Evolutionary conservation across 306 rosid genomes (phyloP).

Genomic region (barrel medic (Medicago truncatula)): MtrunA17r5.0-ANR NC_053044.1:37152501-37153000

Average conservation of each 20-base stretch:
- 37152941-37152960: constrained; percentile 46
- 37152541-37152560: no score
- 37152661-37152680: background rate
- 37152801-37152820: constrained; percentile 59
- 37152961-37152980: constrained; percentile 57
- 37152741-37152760: constrained; percentile 39
- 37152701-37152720: constrained; percentile 53
- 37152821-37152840: constrained; percentile 52
- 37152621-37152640: background rate
- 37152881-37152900: constrained; percentile 41
- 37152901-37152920: constrained; percentile 44
- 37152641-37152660: background rate
- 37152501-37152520: no score
- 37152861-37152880: constrained; percentile 30
- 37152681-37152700: background rate
- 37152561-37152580: background rate
- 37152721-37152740: constrained; percentile 35
- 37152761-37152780: constrained; percentile 36
- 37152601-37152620: background rate
- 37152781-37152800: constrained; percentile 76
- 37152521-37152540: background rate
- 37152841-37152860: constrained; percentile 34
- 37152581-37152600: background rate
- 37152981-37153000: constrained; percentile 49
- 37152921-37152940: constrained; percentile 74